phyloP scores from a whole-genome alignment of 1,284 basidiomycete genomes.

The Ceratobasidium sp. region DNA sequence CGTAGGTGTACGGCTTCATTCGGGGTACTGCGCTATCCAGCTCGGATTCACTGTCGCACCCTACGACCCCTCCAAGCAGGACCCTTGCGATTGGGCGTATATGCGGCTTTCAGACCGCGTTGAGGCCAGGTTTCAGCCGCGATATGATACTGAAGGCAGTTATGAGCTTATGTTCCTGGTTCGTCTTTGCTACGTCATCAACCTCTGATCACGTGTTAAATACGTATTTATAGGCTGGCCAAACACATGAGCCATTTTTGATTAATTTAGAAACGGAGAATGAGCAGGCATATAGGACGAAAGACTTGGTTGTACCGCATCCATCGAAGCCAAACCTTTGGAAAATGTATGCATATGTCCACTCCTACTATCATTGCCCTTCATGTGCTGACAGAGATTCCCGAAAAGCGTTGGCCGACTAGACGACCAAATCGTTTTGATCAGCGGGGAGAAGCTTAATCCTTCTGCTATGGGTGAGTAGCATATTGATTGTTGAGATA shows the following conservation, averaged over 20 bases:
- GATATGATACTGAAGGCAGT: conserved; percentile 10
- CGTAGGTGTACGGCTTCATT: not conserved
- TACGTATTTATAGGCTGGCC: not conserved
- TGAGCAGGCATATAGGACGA: conserved; percentile 26
- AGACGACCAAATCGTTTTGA: conserved; percentile 43
- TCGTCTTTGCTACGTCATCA: not conserved
- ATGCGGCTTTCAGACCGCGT: conserved; percentile 24
- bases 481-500: conserved; percentile 54
- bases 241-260: conserved; percentile 15
- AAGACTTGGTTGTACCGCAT: conserved; percentile 36
- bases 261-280: conserved; percentile 33
- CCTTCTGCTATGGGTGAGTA: conserved; percentile 57
- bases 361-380: not conserved
- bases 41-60: not conserved
- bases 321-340: conserved; percentile 37
- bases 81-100: conserved; percentile 37
- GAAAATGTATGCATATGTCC: conserved; percentile 3
- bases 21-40: not conserved
- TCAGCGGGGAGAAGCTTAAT: conserved; percentile 53
- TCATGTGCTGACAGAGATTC: not conserved
- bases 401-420: conserved; percentile 8
- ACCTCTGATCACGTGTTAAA: not conserved
- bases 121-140: not conserved
- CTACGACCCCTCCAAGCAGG: not conserved
- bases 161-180: conserved; percentile 23